Percentiles rank a stretch among this genome's conserved stretches.
phyloP scores from a whole-genome alignment of 2,329 filamentous ascomycete genomes.

The Nigrospora sphaerica region DNA sequence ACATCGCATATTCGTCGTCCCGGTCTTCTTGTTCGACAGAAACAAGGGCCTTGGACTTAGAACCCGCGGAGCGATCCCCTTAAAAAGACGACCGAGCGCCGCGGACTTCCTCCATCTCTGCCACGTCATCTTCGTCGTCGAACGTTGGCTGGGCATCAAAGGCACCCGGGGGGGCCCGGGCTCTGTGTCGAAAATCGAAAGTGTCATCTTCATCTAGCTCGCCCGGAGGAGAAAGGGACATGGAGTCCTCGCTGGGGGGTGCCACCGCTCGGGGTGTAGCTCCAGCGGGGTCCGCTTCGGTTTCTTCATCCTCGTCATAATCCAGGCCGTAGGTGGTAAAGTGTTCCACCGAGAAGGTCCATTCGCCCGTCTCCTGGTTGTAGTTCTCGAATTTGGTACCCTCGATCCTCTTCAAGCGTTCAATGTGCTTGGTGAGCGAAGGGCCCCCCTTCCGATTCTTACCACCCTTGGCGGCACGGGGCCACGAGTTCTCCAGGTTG shows the following conservation, averaged over 20 bases:
- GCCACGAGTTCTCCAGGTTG: constrained; percentile 88
- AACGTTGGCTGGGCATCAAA: constrained; percentile 59
- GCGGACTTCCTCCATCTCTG: constrained; percentile 36
- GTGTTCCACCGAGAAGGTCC: constrained; percentile 91
- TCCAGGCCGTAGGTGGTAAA: constrained; percentile 93
- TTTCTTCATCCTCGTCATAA: constrained; percentile 64
- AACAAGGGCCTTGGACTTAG: constrained; percentile 54
- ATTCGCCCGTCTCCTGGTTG: constrained; percentile 70
- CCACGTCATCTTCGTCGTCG: constrained; percentile 47
- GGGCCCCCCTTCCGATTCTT: constrained; percentile 36
- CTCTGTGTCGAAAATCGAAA: constrained; percentile 46
- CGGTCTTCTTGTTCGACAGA: constrained; percentile 59
- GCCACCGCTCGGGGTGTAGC: constrained; percentile 13
- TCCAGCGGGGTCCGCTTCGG: constrained; percentile 34
- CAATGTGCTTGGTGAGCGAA: constrained; percentile 73
- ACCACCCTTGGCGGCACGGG: constrained; percentile 58
- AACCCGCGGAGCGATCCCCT: constrained; percentile 85
- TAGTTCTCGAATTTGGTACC: constrained; percentile 82
- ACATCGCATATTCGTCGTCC: constrained; percentile 72
- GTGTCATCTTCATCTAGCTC: constrained; percentile 44
- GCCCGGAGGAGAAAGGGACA: constrained; percentile 15
- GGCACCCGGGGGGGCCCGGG: constrained; percentile 62
- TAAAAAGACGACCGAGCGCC: constrained; percentile 70
- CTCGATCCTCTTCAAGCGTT: constrained; percentile 68
- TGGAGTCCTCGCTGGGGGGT: constrained; percentile 12